phyloP scores from a whole-genome alignment of 139 green algal species.

The Chlorella sp. region DNA sequence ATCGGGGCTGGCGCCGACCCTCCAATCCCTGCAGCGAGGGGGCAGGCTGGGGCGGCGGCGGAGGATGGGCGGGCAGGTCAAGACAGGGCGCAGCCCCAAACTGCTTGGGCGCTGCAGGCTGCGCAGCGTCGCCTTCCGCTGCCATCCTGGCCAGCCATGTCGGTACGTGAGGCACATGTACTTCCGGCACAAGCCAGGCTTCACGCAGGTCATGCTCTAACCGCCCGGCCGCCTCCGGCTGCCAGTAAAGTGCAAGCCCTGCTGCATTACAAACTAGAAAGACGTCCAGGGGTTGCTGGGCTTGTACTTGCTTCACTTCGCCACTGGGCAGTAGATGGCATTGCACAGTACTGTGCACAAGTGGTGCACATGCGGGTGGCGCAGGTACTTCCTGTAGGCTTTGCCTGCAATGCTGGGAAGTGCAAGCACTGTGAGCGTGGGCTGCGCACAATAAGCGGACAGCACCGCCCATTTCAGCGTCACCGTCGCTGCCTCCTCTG shows the following conservation, averaged over 20 bases:
- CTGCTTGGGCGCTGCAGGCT: too few relatives aligned
- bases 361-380: neutral
- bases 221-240: neutral
- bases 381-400: neutral
- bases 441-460: neutral
- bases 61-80: too few relatives aligned
- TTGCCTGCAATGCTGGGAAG: neutral
- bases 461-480: neutral
- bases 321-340: neutral
- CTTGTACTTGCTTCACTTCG: neutral
- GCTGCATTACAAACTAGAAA: neutral
- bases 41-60: too few relatives aligned
- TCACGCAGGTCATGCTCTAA: neutral
- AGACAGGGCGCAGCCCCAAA: too few relatives aligned
- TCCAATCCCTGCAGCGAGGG: too few relatives aligned
- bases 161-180: too few relatives aligned
- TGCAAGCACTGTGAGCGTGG: neutral
- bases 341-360: neutral
- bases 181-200: neutral
- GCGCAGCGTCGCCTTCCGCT: too few relatives aligned
- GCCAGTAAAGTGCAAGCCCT: neutral
- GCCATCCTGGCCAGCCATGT: too few relatives aligned
- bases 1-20: too few relatives aligned
- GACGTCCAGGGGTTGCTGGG: neutral
- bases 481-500: neutral